Evolutionary conservation across 139 green algal genomes (phyloP), one percentile per base, ranked within the genome.

Genomic region (Yamagishiella unicocca): DNA sequence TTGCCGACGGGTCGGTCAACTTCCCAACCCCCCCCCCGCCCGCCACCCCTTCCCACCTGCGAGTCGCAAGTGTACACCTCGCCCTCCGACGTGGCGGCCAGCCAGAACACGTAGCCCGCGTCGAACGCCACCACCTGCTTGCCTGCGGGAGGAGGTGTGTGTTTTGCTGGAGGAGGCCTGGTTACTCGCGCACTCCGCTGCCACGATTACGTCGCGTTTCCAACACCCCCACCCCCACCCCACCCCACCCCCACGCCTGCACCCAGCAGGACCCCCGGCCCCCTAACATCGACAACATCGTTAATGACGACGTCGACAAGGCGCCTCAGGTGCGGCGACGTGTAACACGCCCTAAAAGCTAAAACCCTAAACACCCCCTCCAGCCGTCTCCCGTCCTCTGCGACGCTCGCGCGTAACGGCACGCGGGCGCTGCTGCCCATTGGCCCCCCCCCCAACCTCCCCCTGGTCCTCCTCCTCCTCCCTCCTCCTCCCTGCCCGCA

Each of bases 81-180:
- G 19, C 93, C 93, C 25, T 88, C 71, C 2, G 58, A 68, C 4
- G 90, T 94, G 50, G 89, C 87, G 45, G 90, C 91, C 2, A 94
- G 72, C 92, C 92, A 94, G 54, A 93, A 90, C 31, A 83, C 84
- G 85, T 94, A 94, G 27, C 93, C 93, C 90, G 88, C 66, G 79
- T 93, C 90, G 81, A 94, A 91, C 0, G 83, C 87, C 6, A 91
- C 87, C 37, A 94, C 91, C 2, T 81, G 75, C 77, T 89, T 74
- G 54, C 84, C 79, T 85, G 79, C n/a, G 73, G 55, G 55, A 24
- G 55, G n/a, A 24, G 55, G 55, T 8, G 55, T 19, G 55, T 8
- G 14, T 8, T 19, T 19, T 8, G 55, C 10, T 19, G 4, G 55
- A 29, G 55, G 55, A 66, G 55, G 55, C 5, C n/a, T 19, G n/a